Conservation (phyloP, 2,329 filamentous ascomycete genomes). For the Atkinsonella hypoxylon region DNA sequence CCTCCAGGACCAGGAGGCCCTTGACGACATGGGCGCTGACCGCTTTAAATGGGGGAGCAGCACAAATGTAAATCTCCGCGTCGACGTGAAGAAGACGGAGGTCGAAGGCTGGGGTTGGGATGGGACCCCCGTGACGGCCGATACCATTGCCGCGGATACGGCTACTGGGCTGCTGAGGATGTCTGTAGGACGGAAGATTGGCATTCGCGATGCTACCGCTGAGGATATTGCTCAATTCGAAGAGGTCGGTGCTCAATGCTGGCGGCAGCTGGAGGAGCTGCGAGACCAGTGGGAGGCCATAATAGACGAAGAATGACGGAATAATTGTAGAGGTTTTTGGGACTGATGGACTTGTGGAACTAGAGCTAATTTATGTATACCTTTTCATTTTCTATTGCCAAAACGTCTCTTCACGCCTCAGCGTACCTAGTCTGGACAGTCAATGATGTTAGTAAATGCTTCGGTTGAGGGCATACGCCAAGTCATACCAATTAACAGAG, state of each 20-base stretch:
- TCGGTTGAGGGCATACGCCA: too few relatives aligned
- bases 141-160: conserved; percentile 29
- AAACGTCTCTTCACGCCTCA: too few relatives aligned
- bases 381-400: too few relatives aligned
- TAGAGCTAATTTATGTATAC: too few relatives aligned
- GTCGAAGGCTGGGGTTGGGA: conserved; percentile 77
- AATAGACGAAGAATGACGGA: conserved; percentile 5
- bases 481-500: too few relatives aligned
- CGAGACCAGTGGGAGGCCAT: conserved; percentile 51
- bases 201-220: conserved; percentile 44
- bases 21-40: conserved; percentile 44
- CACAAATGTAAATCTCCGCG: conserved; percentile 44
- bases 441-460: too few relatives aligned
- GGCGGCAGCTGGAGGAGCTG: conserved; percentile 62
- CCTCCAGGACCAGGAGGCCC: conserved; percentile 49
- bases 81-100: conserved; percentile 63
- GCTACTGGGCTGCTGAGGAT: conserved; percentile 36
- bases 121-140: conserved; percentile 39
- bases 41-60: conserved; percentile 74
- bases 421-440: too few relatives aligned
- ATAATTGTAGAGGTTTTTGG: background rate
- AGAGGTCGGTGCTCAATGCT: conserved; percentile 45
- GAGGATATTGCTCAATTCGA: conserved; percentile 52
- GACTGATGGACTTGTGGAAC: too few relatives aligned
- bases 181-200: conserved; percentile 46